Conservation (phyloP, 1,284 basidiomycete genomes). For the Microbotryum violaceum region DNA sequence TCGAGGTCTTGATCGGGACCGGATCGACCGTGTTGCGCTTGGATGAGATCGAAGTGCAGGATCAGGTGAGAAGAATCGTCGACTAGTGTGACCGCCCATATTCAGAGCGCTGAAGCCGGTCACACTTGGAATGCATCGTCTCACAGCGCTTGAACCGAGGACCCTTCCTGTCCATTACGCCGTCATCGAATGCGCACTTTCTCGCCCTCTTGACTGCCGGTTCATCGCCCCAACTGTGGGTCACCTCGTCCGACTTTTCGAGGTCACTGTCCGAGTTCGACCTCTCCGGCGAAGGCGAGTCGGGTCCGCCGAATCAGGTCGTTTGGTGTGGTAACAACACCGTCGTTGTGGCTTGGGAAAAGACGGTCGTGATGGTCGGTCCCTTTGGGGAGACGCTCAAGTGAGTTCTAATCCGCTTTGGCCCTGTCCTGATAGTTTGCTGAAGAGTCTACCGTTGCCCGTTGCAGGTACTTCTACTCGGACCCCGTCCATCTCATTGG, state of each 20-base stretch:
- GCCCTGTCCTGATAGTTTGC: no score
- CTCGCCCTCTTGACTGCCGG: conserved; percentile 70
- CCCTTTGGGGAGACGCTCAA: conserved; percentile 80
- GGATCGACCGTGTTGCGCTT: conserved; percentile 66
- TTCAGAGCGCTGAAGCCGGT: background rate
- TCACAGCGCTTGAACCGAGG: conserved; percentile 64
- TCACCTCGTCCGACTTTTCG: conserved; percentile 87
- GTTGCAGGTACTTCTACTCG: conserved; percentile 63
- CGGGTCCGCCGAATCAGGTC: conserved; percentile 51
- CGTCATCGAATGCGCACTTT: conserved; percentile 89
- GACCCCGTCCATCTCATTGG: conserved; percentile 70
- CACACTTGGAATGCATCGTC: conserved; percentile 2
- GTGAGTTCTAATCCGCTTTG: conserved; percentile 47
- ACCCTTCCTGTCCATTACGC: conserved; percentile 76
- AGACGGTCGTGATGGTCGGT: conserved; percentile 75
- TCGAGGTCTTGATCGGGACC: conserved; percentile 73
- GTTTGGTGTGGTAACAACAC: conserved; percentile 98
- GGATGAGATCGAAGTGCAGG: conserved; percentile 75
- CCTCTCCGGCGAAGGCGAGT: conserved; percentile 41
- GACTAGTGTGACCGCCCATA: background rate
- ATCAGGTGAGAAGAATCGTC: conserved; percentile 50
- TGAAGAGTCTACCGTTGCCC: background rate
- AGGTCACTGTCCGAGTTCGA: conserved; percentile 81
- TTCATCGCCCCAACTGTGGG: conserved; percentile 57
- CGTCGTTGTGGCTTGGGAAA: conserved; percentile 75